Evolutionary conservation across 2,329 filamentous ascomycete species (phyloP), one percentile per base, ranked within the genome.

Genomic region (Venturia carpophila): DNA sequence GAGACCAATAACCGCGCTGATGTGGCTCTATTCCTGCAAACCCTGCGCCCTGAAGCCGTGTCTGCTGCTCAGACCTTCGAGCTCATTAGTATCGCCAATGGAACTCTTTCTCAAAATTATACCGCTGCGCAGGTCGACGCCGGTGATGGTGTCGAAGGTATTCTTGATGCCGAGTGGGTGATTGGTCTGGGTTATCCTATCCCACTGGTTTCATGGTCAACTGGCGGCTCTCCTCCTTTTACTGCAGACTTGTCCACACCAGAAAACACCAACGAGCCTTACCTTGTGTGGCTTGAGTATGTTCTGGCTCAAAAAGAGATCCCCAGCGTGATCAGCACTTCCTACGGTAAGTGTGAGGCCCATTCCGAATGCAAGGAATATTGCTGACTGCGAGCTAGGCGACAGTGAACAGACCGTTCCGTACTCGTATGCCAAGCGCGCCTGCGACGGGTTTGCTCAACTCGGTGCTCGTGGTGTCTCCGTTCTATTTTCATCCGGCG

Each of bases 181-280:
- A 15, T 64, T 21, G 43, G 62, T 45, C 11, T 67, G 6, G 30
- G 5, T 24, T 67, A 63, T 27, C 66, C 66, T 19, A 67, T 58
- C 13, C 37, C n/a, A n/a, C 41, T 68, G 27, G 61, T 55, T 37
- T 37, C 63, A 3, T 67, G 67, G 41, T 39, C 21, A 10, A 63
- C 60, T 9, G 64, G 64, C 27, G 64, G 64, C 2, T 19, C 10
- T 6, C 60, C 41, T 17, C 64, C 64, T 37, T 63, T 56, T 10
- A 55, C n/a, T 15, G 43, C 58, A 21, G 47, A 56, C 43, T 15
- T 42, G 27, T 3, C n/a, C 27, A 63, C 47, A 11, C 43, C 58
- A n/a, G 27, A 76, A 65, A 78, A 80, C 67, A 69, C 72, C 64
- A 82, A 82, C 64, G 80, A 82, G 73, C 80, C 80, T 2, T 77